Evolutionary conservation across 495 filamentous ascomycete genomes (phyloP), one percentile per base, ranked within the genome.

Genomic region (Penicillium egyptiacum): DNA sequence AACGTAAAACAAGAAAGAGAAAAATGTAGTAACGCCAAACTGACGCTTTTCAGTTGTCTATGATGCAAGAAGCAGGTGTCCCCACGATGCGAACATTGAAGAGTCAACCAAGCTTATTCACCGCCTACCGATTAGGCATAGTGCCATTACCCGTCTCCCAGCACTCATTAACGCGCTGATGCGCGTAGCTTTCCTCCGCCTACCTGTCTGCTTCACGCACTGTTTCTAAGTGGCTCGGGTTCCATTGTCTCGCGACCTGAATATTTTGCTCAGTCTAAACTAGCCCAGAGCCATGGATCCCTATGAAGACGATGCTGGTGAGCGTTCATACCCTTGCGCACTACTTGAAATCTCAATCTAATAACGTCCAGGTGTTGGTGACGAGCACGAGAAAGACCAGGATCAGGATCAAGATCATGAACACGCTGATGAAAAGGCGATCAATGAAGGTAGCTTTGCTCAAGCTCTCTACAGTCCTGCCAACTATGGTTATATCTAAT

Each of bases 391-490:
- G 56, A 80, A 85, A 40, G 87, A 91, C 59, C 88, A 90, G 48
- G 49, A 51, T 2, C 49, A 85, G 43, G 87, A 91, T 60, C 88
- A 90, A 50, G 88, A 91, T 58, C 88, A 90, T 50, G 88, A 91
- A 57, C 81, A 84, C 65, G 84, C 86, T 30, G 83, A 85, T 50
- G 82, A 96, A 67, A 91, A 95, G 72, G 85, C 94, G 46, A 88
- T 98, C 72, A 98, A 98, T 62, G 94, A 98, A 80, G 89, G 89
- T 91, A 81, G 25, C 12, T 50, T 5, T 23, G 4, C 22, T 37
- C 30, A 23, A 17, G 1, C 2, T 46, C 4, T 22, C n/a, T 35
- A 16, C 11, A 14, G 31, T n/a, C 19, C 42, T 25, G 14, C 11
- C 44, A 23, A 23, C n/a, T 12, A n/a, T 14, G 23, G 20, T 28